Evolutionary conservation across 225 moss, liverwort and hornwort species (phyloP), one percentile per base, ranked within the genome.

Genomic region (Straminergon stramineum): DNA sequence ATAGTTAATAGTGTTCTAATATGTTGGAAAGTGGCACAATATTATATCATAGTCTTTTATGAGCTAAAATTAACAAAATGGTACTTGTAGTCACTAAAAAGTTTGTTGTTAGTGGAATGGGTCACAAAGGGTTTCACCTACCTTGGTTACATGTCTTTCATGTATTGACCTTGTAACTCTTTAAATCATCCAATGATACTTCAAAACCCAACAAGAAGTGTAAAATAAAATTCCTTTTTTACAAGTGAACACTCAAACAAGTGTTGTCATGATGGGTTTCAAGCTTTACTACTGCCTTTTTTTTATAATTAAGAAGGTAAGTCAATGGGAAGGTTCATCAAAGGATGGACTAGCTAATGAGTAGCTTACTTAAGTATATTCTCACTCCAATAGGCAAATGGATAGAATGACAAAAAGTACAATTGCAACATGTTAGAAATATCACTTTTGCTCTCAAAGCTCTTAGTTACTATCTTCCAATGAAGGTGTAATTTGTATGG

Each of bases 401-500:
- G 41, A 71, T 41, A 41, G 9, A 26, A 73, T 5, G 15, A 71
- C 15, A 15, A 27, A 73, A 43, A 9, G 5, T 41, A 15, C 5
- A 8, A 13, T 70, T 70, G 24, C 39, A 70, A 7, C 14, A 0
- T 15, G 15, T 3, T 15, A 43, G 43, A 73, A 43, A 26, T 43
- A 26, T 73, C 2, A 1, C 7, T 13, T 23, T n/a, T 69, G 13
- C 1, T n/a, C 0, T 13, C 0, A 22, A 1, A 26, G 27, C 3
- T 16, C 16, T 73, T n/a, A n/a, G n/a, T 73, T 26, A 9, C 15
- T 27, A 73, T 28, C 43, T 45, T 43, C 10, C 4, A 43, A 27
- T 43, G 17, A 73, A 24, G 26, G 41, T 26, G 26, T 24, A 15
- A 71, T 41, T 41, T 41, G 15, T 71, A 2, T 43, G 0, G 15